Percentiles rank a stretch among this genome's conserved stretches.
Evolutionary conservation across 495 filamentous ascomycete genomes (phyloP).

Genomic region (Neurospora tetrasperma): DNA sequence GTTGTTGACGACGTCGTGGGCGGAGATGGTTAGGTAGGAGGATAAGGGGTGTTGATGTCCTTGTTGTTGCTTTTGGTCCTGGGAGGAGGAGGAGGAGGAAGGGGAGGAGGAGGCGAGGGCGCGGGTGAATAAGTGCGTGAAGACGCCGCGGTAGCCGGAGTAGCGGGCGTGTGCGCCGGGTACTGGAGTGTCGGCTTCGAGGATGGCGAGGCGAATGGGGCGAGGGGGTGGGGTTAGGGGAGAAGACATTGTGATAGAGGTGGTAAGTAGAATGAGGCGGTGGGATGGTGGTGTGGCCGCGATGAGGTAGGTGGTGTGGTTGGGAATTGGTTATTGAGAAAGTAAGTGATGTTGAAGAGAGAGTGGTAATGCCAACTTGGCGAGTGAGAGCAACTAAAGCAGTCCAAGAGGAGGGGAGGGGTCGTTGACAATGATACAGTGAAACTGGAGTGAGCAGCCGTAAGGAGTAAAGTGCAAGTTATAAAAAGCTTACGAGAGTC

Average conservation of each 20-base stretch:
- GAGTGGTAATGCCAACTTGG: not conserved
- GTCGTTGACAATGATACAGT: not conserved
- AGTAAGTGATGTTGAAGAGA: not conserved
- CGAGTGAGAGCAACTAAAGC: not conserved
- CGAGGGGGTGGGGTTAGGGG: constrained; percentile 13
- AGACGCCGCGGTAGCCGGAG: constrained; percentile 63
- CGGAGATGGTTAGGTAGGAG: constrained; percentile 46
- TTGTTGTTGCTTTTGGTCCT: not conserved
- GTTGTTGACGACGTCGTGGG: constrained; percentile 56
- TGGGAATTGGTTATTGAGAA: too few relatives aligned
- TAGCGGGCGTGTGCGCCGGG: constrained; percentile 48
- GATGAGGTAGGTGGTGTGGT: not conserved
- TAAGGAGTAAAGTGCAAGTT: not conserved
- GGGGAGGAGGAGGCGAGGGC: constrained; percentile 19
- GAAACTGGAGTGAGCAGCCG: not conserved
- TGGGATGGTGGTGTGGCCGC: not conserved
- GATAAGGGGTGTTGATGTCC: constrained; percentile 10
- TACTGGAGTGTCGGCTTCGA: constrained; percentile 70
- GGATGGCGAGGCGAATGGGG: constrained; percentile 69
- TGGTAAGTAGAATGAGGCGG: not conserved
- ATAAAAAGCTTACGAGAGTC: not conserved
- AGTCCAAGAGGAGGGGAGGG: not conserved
- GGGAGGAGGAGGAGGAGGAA: too few relatives aligned
- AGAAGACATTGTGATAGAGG: not conserved
- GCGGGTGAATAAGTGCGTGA: constrained; percentile 49